Conservation (phyloP, 805 yeast genomes). For the Candida krabiensis region DNA sequence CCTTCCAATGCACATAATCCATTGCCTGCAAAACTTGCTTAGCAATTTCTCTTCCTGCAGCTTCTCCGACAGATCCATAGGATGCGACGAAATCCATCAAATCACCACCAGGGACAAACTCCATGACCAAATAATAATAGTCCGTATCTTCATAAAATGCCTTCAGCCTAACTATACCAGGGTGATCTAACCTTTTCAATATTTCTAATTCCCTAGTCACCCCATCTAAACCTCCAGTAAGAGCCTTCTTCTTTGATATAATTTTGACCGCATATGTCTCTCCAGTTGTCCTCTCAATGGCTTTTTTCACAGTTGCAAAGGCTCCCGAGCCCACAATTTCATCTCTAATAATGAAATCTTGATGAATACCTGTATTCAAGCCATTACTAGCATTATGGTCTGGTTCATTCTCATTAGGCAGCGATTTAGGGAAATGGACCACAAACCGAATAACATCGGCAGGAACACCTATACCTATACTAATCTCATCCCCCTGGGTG, state of each 20-base stretch:
- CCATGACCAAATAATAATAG: constrained; percentile 88
- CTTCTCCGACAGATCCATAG: constrained; percentile 89
- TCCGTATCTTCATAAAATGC: constrained; percentile 84
- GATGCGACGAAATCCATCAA: constrained; percentile 96
- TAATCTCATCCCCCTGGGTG: constrained; percentile 90
- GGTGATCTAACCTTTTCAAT: constrained; percentile 73
- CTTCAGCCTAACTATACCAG: constrained; percentile 78
- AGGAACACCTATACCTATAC: constrained; percentile 84
- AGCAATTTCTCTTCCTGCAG: constrained; percentile 82
- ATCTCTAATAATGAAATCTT: constrained; percentile 70
- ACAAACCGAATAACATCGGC: constrained; percentile 60
- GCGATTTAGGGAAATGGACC: constrained; percentile 43
- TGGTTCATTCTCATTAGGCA: constrained; percentile 23
- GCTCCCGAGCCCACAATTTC: constrained; percentile 98
- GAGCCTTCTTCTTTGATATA: constrained; percentile 75
- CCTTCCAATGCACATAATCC: constrained; percentile 81
- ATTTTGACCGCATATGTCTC: constrained; percentile 88
- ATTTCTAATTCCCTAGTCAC: constrained; percentile 86
- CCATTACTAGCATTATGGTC: constrained; percentile 20
- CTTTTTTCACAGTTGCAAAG: constrained; percentile 92
- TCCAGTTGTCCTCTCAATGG: constrained; percentile 82
- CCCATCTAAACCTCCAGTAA: constrained; percentile 73
- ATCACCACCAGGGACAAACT: constrained; percentile 94
- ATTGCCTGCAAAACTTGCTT: constrained; percentile 83
- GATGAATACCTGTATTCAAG: constrained; percentile 27